phyloP scores from a whole-genome alignment of 306 rosid species.

The Cucurbita ficifolia region DNA sequence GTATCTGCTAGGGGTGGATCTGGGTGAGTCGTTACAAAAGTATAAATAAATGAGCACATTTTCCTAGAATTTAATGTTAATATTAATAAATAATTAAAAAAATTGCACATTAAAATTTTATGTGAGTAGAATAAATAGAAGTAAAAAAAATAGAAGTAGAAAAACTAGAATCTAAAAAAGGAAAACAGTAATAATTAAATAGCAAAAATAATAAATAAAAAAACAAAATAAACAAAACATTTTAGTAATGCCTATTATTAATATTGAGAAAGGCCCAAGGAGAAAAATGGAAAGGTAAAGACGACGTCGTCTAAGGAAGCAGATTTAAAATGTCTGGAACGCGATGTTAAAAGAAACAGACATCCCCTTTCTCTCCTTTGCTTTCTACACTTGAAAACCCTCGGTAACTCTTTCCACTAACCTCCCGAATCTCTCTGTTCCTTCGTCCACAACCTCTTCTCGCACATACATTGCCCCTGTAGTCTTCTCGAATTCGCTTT shows the following conservation, averaged over 20 bases:
- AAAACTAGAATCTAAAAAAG: too few relatives aligned
- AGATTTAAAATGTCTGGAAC: neutral
- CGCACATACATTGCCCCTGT: neutral
- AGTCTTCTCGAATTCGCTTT: neutral
- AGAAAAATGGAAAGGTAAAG: neutral
- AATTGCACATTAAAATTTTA: too few relatives aligned
- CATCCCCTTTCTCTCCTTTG: neutral
- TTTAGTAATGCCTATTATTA: neutral
- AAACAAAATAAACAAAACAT: too few relatives aligned
- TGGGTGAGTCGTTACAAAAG: too few relatives aligned
- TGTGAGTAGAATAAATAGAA: too few relatives aligned
- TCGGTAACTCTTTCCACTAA: neutral
- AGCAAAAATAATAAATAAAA: neutral
- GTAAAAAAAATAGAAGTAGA: too few relatives aligned
- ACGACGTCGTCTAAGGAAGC: conserved; percentile 1
- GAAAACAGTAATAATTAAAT: neutral
- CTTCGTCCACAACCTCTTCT: neutral
- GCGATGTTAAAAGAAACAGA: neutral
- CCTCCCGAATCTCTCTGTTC: neutral
- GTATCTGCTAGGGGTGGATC: too few relatives aligned
- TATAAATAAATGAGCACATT: too few relatives aligned
- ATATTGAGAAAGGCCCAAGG: neutral
- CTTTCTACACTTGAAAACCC: conserved; percentile 3
- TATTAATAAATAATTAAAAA: neutral
- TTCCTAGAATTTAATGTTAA: neutral